A percentile compares a stretch with the other conserved stretches of the same genome.
phyloP scores from a whole-genome alignment of 225 moss, liverwort and hornwort species.

The Bryum argenteum region DNA sequence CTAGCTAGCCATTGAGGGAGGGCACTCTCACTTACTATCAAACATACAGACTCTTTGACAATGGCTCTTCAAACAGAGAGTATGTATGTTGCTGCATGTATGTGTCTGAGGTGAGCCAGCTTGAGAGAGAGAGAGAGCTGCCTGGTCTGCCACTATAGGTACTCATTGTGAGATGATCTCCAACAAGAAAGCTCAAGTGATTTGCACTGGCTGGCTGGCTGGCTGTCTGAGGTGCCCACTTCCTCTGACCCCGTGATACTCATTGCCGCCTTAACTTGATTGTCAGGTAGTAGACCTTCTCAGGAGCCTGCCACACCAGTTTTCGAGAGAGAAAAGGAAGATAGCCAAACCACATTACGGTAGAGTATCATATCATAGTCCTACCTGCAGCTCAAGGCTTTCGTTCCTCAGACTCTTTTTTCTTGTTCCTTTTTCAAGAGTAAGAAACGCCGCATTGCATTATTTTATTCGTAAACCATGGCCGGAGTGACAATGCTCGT shows the following conservation, averaged over 20 bases:
- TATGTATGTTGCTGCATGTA: slow-evolving; percentile 31
- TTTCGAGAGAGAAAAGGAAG: slow-evolving; percentile 17
- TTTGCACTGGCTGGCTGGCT: background rate
- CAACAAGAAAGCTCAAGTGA: background rate
- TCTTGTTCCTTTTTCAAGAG: too few relatives aligned
- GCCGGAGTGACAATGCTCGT: slow-evolving; percentile 30
- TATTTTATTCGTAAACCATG: slow-evolving; percentile 23
- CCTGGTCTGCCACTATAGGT: slow-evolving; percentile 24
- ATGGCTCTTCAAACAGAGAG: too few relatives aligned
- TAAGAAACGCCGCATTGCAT: too few relatives aligned
- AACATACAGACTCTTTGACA: too few relatives aligned
- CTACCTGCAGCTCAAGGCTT: slow-evolving; percentile 20
- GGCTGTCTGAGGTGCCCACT: slow-evolving; percentile 38
- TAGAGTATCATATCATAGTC: background rate
- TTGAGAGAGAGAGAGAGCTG: too few relatives aligned
- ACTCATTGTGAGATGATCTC: slow-evolving; percentile 22
- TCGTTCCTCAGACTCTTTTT: background rate
- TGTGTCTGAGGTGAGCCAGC: background rate
- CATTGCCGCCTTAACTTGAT: slow-evolving; percentile 30
- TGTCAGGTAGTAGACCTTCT: slow-evolving; percentile 36
- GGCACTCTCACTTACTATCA: too few relatives aligned
- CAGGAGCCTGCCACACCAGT: slow-evolving; percentile 22
- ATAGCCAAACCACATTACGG: background rate
- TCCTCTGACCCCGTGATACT: slow-evolving; percentile 50
- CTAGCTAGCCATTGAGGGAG: too few relatives aligned